Percentiles rank a stretch among this genome's conserved stretches.
Conservation (phyloP, 345 rosid genomes). For the Arabis alpina region DNA sequence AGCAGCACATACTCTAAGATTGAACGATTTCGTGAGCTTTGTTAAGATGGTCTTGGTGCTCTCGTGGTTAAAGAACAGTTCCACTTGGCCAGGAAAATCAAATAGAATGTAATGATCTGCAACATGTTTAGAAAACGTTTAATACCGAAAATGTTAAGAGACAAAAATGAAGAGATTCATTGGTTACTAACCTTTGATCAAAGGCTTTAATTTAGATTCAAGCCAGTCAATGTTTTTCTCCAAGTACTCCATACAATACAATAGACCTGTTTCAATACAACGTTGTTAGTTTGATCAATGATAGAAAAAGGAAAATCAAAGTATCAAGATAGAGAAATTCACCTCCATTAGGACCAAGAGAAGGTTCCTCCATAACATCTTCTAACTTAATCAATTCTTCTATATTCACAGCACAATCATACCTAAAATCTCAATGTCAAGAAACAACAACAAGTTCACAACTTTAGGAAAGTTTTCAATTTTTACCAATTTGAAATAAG, state of each 20-base stretch:
- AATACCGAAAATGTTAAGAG: neutral
- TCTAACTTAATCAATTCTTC: slow-evolving; percentile 81
- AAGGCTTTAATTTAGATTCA: slow-evolving; percentile 77
- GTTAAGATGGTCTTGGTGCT: slow-evolving; percentile 73
- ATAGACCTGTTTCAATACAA: slow-evolving; percentile 56
- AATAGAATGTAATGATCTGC: slow-evolving; percentile 96
- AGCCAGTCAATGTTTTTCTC: slow-evolving; percentile 96
- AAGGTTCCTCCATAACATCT: slow-evolving; percentile 80
- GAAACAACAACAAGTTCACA: slow-evolving; percentile 41
- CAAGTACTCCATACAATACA: slow-evolving; percentile 87
- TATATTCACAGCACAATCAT: slow-evolving; percentile 82
- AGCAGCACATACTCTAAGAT: slow-evolving; percentile 71
- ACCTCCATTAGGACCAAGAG: slow-evolving; percentile 99
- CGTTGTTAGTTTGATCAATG: neutral
- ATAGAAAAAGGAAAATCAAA: neutral
- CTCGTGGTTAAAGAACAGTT: slow-evolving; percentile 79
- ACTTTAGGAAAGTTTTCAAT: neutral
- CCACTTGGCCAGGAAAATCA: slow-evolving; percentile 99
- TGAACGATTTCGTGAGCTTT: slow-evolving; percentile 74
- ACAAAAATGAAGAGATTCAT: neutral
- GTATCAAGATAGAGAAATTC: neutral
- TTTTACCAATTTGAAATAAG: neutral
- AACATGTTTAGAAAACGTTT: slow-evolving; percentile 29
- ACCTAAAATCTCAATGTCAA: slow-evolving; percentile 58
- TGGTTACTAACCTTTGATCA: slow-evolving; percentile 62